Conservation (phyloP, 2,329 filamentous ascomycete genomes). For the Fusarium illudens region DNA sequence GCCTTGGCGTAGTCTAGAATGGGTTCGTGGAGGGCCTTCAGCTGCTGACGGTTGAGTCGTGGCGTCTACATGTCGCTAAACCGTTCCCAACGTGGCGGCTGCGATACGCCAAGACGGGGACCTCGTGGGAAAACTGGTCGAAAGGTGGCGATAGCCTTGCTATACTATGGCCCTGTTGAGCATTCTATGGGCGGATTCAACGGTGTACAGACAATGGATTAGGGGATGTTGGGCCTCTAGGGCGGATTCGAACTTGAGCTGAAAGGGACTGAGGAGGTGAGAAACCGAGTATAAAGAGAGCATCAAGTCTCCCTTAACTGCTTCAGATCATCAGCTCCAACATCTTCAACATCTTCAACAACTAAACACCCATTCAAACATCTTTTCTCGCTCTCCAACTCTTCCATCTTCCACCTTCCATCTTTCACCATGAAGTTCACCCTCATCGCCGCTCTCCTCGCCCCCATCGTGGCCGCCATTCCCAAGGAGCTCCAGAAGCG, state of each 20-base stretch:
- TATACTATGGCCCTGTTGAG: neutral
- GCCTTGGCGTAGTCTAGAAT: constrained; percentile 21
- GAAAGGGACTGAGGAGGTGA: neutral
- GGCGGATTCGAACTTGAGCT: neutral
- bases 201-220: neutral
- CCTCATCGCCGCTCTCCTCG: constrained; percentile 24
- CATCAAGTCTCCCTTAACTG: neutral
- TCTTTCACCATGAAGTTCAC: constrained; percentile 32
- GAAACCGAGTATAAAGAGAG: constrained; percentile 12
- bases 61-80: constrained; percentile 25
- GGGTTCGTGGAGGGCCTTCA: neutral
- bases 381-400: neutral
- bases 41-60: constrained; percentile 15
- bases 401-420: neutral
- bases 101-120: neutral
- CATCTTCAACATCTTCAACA: neutral
- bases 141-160: constrained; percentile 19
- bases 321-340: neutral
- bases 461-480: constrained; percentile 20
- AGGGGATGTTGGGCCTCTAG: neutral
- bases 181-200: neutral
- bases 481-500: constrained; percentile 28
- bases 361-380: neutral
- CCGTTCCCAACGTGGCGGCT: constrained; percentile 5
- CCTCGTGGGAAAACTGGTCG: neutral